These are phyloP conservation scores for Paraconiothyrium sp. DNA, from an alignment of 2,329 filamentous ascomycete genomes.

Conservation along the genomic window DNA sequence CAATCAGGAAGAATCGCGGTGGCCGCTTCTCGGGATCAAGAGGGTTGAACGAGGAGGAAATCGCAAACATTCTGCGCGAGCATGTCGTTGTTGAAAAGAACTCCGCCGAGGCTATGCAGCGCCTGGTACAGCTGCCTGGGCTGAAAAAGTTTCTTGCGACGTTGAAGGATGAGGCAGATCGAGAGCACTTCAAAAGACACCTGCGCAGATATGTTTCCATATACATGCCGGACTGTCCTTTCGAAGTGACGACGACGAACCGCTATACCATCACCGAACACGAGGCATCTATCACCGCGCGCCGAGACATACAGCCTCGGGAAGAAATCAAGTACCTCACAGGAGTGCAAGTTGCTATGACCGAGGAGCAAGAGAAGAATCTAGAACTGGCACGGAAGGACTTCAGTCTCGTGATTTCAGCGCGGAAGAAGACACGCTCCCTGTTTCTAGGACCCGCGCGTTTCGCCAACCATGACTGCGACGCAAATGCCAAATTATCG, in stretches of 20 bases:
- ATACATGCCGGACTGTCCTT: conserved; percentile 92
- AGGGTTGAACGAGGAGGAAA: conserved; percentile 73
- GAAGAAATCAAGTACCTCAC: conserved; percentile 90
- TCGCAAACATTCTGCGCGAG: conserved; percentile 67
- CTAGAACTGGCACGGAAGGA: conserved; percentile 86
- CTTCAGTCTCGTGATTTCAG: conserved; percentile 96
- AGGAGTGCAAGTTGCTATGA: conserved; percentile 92
- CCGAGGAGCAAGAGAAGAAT: conserved; percentile 85
- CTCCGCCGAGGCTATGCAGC: conserved; percentile 72
- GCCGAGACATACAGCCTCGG: conserved; percentile 79
- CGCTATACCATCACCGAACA: conserved; percentile 91
- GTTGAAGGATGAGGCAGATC: conserved; percentile 79
- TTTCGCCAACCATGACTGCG: conserved; percentile 97
- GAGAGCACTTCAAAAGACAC: conserved; percentile 85
- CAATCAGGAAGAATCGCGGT: conserved; percentile 90
- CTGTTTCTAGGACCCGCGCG: conserved; percentile 94
- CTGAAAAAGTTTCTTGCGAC: conserved; percentile 74
- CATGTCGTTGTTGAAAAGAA: conserved; percentile 81
- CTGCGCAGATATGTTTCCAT: conserved; percentile 91
- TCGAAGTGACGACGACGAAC: conserved; percentile 93
- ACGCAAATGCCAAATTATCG: conserved; percentile 87
- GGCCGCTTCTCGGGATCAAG: conserved; percentile 85
- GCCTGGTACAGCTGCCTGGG: conserved; percentile 76
- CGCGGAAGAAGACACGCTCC: conserved; percentile 87
- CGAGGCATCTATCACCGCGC: conserved; percentile 86